phyloP scores from a whole-genome alignment of 164 flowering plant species.

The grape (Vitis vinifera) region DNA sequence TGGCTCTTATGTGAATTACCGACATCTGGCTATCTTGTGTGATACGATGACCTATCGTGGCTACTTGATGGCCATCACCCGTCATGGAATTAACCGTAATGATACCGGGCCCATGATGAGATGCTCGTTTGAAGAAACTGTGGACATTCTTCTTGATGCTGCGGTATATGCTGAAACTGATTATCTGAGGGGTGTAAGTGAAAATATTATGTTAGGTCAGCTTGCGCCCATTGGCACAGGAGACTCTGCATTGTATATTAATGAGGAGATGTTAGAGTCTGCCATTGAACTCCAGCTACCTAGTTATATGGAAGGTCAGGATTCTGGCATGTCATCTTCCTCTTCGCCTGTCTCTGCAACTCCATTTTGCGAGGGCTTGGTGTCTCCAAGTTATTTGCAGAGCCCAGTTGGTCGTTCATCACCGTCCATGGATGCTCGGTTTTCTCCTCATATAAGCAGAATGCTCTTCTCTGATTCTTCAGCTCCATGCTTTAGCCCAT shows the following conservation, averaged over 20 bases:
- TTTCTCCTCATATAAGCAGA: constrained; percentile 89
- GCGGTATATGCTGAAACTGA: constrained; percentile 95
- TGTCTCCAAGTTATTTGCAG: constrained; percentile 82
- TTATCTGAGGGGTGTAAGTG: constrained; percentile 85
- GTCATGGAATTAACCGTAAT: constrained; percentile 97
- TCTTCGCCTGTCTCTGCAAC: constrained; percentile 87
- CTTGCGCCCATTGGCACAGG: constrained; percentile 98
- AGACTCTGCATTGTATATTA: constrained; percentile 77
- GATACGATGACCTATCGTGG: constrained; percentile 99
- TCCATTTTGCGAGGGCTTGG: constrained; percentile 89
- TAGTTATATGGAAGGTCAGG: constrained; percentile 92
- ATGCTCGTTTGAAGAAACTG: constrained; percentile 98
- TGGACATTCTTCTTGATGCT: constrained; percentile 97
- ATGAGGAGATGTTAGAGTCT: constrained; percentile 91
- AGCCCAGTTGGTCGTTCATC: constrained; percentile 81
- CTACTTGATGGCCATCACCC: constrained; percentile 97
- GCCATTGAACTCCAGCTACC: constrained; percentile 96
- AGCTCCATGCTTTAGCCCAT: constrained; percentile 86
- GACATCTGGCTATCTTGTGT: constrained; percentile 93
- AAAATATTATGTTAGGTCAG: constrained; percentile 97
- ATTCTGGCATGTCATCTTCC: constrained; percentile 88
- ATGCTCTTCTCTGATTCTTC: constrained; percentile 92
- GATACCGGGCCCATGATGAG: constrained; percentile 99
- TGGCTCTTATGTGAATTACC: constrained; percentile 96
- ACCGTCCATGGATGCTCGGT: constrained; percentile 78